Evolutionary conservation across 331 rosid species (phyloP), one percentile per base, ranked within the genome.

Genomic region (Pyracantha coccinea): DNA sequence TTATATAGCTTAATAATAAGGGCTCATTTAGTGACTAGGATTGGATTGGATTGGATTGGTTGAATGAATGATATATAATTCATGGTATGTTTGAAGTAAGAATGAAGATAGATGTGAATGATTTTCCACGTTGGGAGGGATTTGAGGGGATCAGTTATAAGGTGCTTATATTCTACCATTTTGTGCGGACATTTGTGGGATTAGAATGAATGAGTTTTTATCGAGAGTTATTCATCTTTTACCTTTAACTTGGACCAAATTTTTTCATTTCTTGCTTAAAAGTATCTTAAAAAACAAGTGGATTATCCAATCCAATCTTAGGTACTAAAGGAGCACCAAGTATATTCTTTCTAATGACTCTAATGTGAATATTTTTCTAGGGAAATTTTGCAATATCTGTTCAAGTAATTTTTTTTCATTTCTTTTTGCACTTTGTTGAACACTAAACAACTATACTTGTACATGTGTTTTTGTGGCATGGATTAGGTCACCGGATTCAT

Each of bases 401-500:
- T 2, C 55, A 6, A 50, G 9, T 50, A 19, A 50, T 6, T 50
- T 50, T 47, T 47, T 50, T 17, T 2, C 20, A 50, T 50, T 50
- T 50, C 20, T 17, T 50, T 50, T 50, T 16, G 20, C 55, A 50
- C 20, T 50, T 50, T 50, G 19, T 24, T 33, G 76, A 58, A 57
- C 55, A 14, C 38, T 10, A 35, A 71, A 57, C 23, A 15, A 7
- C 25, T 9, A 14, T 15, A 8, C 12, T 7, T 41, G 33, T 38
- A 11, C 70, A 20, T 50, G 20, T 68, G 75, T 24, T 75, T 64
- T 50, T 31, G 72, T 32, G 79, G 41, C 7, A 17, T 19, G 28
- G 8, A 29, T 69, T 72, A 92, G 97, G 97, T 87, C 92, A 25
- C 97, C 96, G 20, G 97, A 92, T 58, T 25, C 63, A 66, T 80